Evolutionary conservation across 2,329 filamentous ascomycete species (phyloP).

Genomic region (Seiridium cupressi): DNA sequence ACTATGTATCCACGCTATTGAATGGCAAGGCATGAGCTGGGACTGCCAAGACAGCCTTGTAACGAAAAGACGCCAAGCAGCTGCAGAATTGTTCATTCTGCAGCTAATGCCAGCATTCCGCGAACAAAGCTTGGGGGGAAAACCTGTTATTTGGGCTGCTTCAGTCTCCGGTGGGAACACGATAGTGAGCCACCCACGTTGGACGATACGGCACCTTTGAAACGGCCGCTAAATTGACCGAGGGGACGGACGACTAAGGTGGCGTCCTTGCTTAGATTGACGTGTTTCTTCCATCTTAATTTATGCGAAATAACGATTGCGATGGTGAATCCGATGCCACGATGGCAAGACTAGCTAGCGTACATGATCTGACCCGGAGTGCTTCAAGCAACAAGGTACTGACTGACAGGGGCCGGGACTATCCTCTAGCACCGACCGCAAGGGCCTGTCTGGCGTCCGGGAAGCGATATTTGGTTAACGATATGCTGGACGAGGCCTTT

Average conservation of each 20-base stretch:
- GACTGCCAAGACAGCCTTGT: neutral
- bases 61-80: neutral
- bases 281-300: neutral
- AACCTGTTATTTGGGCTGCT: conserved; percentile 4
- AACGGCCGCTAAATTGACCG: neutral
- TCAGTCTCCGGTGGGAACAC: neutral
- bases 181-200: neutral
- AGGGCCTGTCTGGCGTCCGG: neutral
- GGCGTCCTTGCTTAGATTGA: neutral
- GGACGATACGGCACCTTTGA: neutral
- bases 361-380: neutral
- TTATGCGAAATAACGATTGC: neutral
- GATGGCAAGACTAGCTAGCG: neutral
- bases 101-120: neutral
- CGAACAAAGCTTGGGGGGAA: neutral
- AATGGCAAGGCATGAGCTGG: no score
- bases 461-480: neutral
- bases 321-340: neutral
- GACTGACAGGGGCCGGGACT: neutral
- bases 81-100: neutral
- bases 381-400: neutral
- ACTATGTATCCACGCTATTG: no score
- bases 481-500: neutral
- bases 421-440: neutral
- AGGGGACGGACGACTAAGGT: neutral